Evolutionary conservation across 2,329 filamentous ascomycete species (phyloP).

Genomic region (Pseudogymnoascus sp.): DNA sequence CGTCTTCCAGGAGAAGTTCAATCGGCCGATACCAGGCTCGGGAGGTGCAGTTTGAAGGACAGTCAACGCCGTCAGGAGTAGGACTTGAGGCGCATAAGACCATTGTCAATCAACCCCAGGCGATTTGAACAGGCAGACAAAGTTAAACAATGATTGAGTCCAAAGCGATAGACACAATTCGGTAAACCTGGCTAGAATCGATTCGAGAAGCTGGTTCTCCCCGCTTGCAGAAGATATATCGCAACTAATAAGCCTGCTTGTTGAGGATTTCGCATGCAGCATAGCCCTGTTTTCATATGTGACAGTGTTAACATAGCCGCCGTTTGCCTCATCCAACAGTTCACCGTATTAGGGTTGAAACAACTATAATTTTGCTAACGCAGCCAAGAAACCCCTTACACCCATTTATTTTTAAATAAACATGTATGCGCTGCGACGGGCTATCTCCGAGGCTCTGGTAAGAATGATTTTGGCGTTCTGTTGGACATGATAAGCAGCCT

Average conservation of each 20-base stretch:
- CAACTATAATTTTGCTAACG: neutral
- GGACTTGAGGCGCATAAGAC: neutral
- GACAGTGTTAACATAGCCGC: neutral
- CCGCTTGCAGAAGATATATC: neutral
- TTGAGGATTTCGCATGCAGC: neutral
- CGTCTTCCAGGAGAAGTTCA: neutral
- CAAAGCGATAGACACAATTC: neutral
- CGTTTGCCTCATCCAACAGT: neutral
- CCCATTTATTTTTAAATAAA: neutral
- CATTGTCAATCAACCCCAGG: neutral
- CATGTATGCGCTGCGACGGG: neutral
- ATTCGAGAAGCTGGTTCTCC: neutral
- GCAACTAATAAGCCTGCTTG: neutral
- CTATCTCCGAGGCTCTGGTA: neutral
- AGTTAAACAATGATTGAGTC: neutral
- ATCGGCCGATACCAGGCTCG: neutral
- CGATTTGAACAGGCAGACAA: neutral
- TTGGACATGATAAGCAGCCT: neutral
- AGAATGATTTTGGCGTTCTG: neutral
- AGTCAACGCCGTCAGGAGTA: neutral
- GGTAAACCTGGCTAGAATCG: neutral
- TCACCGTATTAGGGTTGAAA: neutral
- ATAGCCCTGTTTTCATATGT: neutral
- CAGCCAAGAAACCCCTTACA: neutral
- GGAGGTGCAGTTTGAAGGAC: neutral